A percentile compares a stretch with the other conserved stretches of the same genome.
Conservation (phyloP, 2,329 filamentous ascomycete species). For the Chaetomium strumarium region DNA sequence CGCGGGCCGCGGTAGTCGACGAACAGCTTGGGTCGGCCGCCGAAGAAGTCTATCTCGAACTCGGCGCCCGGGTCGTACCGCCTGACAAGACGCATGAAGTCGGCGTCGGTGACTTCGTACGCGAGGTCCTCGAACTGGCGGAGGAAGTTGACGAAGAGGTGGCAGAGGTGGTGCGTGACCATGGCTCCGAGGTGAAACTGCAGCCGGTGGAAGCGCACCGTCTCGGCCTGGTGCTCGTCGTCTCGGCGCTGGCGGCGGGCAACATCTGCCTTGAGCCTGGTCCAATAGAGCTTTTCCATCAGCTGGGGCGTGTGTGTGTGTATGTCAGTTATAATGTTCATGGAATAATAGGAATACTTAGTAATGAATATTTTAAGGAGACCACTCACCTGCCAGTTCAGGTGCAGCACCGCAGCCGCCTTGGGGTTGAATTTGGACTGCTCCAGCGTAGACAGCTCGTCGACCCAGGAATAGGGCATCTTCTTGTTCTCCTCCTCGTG, state of each 20-base stretch:
- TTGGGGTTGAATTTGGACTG: constrained; percentile 18
- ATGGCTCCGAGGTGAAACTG: constrained; percentile 20
- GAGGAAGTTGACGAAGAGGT: constrained; percentile 21
- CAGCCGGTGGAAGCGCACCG: constrained; percentile 16
- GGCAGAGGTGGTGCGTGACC: constrained; percentile 22
- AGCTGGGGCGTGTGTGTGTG: constrained; percentile 11
- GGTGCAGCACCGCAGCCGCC: constrained; percentile 17
- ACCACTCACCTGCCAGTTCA: constrained; percentile 15
- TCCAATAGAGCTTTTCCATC: constrained; percentile 20
- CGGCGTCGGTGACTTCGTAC: constrained; percentile 12
- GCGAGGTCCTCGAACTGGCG: constrained; percentile 9
- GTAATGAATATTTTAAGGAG: no score
- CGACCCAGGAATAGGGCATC: constrained; percentile 7
- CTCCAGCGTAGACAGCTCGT: constrained; percentile 9
- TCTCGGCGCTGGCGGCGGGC: constrained; percentile 10
- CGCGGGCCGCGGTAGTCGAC: constrained; percentile 6
- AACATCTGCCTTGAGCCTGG: constrained; percentile 18
- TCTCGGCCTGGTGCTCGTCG: constrained; percentile 7
- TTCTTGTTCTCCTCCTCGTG: constrained; percentile 10
- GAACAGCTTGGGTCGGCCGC: constrained; percentile 20
- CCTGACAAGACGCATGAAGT: constrained; percentile 16
- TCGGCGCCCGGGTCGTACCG: constrained; percentile 20
- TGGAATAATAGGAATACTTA: no score
- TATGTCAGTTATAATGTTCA: no score
- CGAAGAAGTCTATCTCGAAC: constrained; percentile 22